phyloP scores from a whole-genome alignment of 805 yeast genomes.

The Saccharomyces jurei region DNA sequence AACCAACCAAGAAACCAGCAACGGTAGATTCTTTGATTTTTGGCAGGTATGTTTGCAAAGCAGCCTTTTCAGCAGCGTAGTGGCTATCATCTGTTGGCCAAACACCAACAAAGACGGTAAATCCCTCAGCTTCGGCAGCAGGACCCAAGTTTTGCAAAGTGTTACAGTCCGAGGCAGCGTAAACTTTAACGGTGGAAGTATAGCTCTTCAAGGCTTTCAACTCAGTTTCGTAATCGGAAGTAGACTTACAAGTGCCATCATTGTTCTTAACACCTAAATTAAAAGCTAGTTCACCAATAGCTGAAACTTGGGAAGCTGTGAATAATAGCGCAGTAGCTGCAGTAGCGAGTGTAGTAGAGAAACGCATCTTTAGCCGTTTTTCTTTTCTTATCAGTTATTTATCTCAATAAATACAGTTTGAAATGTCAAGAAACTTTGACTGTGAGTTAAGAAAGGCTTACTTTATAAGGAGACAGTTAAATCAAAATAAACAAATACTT shows the following conservation, averaged over 20 bases:
- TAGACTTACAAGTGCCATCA: constrained; percentile 66
- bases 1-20: constrained; percentile 80
- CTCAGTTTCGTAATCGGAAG: constrained; percentile 63
- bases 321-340: constrained; percentile 35
- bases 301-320: constrained; percentile 42
- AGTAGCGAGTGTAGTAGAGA: constrained; percentile 33
- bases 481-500: neutral
- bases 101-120: constrained; percentile 72
- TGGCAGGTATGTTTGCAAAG: constrained; percentile 67
- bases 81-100: constrained; percentile 91
- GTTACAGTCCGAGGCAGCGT: constrained; percentile 91
- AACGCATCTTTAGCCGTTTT: constrained; percentile 18
- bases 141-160: constrained; percentile 80
- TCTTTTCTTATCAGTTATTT: neutral
- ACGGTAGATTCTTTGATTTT: constrained; percentile 58
- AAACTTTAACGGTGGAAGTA: constrained; percentile 67
- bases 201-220: constrained; percentile 50
- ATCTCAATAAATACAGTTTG: neutral
- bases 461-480: neutral
- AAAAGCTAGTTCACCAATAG: constrained; percentile 70
- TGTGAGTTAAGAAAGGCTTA: neutral
- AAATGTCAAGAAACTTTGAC: neutral
- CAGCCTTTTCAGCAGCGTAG: constrained; percentile 63
- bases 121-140: constrained; percentile 71
- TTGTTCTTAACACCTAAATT: constrained; percentile 78